These are phyloP conservation scores for Penicillium desertorum DNA, from an alignment of 495 filamentous ascomycete species.

Conservation along the genomic window DNA sequence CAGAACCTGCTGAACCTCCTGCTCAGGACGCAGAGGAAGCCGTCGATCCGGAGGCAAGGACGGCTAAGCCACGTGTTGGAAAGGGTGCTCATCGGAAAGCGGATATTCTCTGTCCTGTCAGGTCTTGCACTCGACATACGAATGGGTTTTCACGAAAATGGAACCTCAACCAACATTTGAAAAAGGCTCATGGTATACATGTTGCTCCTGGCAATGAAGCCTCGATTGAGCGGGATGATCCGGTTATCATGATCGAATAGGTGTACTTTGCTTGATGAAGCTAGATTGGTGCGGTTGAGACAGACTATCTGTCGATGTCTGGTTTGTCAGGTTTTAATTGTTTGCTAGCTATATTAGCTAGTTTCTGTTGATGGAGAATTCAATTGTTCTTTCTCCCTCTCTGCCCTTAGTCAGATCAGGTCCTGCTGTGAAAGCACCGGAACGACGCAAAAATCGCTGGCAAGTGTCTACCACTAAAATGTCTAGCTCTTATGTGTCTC, in stretches of 20 bases:
- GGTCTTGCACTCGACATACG: conserved; percentile 29
- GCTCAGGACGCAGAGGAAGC: conserved; percentile 1
- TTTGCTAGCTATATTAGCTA: no score
- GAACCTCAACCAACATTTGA: conserved; percentile 45
- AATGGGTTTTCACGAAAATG: conserved; percentile 40
- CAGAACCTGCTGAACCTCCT: not conserved
- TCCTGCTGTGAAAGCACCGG: no score
- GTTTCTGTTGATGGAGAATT: no score
- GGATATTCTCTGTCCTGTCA: conserved; percentile 38
- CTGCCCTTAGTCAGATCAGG: no score
- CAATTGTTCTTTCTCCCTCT: no score
- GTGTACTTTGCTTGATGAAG: not conserved
- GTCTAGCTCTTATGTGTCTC: no score
- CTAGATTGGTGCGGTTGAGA: not conserved
- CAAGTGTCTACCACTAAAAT: no score
- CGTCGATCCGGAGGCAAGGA: not conserved
- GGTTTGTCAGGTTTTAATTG: no score
- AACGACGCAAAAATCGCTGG: no score
- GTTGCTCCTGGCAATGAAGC: conserved; percentile 2
- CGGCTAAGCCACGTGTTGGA: conserved; percentile 16
- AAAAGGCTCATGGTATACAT: conserved; percentile 33
- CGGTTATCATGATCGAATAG: conserved; percentile 15
- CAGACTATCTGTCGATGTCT: no score
- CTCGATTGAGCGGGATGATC: conserved; percentile 10
- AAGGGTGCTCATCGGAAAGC: conserved; percentile 33